Evolutionary conservation across 805 yeast genomes (phyloP).

Genomic region (Teunomyces atbi): DNA sequence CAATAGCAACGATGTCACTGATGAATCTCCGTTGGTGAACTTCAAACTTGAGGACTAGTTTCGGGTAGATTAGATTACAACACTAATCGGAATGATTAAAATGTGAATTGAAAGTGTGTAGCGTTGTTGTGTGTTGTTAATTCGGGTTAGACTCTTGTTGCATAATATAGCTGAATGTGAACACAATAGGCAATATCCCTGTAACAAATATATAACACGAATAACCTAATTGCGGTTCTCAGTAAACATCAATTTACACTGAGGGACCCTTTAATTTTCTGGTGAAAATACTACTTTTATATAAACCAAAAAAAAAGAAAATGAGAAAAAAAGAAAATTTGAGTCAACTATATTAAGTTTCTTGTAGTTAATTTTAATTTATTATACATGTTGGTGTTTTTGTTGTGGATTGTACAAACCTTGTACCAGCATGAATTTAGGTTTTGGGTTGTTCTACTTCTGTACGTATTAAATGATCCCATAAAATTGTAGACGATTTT

Average conservation of each 20-base stretch:
- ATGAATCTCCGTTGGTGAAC: background rate
- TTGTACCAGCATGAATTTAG: background rate
- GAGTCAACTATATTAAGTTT: slow-evolving; percentile 4
- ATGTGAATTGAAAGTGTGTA: background rate
- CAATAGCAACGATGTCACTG: background rate
- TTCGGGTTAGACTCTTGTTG: background rate
- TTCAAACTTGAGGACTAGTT: background rate
- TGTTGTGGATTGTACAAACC: background rate
- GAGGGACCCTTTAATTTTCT: slow-evolving; percentile 3
- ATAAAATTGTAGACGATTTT: background rate
- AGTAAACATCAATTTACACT: slow-evolving; percentile 3
- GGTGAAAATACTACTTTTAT: slow-evolving; percentile 4
- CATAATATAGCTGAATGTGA: background rate
- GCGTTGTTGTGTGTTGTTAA: background rate
- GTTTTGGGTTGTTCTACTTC: background rate
- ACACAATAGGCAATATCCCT: background rate
- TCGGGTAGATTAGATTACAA: background rate
- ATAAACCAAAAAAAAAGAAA: slow-evolving; percentile 4
- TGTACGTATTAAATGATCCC: background rate
- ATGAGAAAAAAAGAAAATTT: slow-evolving; percentile 3
- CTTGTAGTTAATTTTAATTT: background rate
- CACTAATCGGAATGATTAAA: background rate
- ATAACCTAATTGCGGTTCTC: background rate
- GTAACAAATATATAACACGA: background rate
- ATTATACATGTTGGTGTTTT: background rate